phyloP scores from a whole-genome alignment of 202 grass and related monocot genomes.

The Panicum virgatum region DNA sequence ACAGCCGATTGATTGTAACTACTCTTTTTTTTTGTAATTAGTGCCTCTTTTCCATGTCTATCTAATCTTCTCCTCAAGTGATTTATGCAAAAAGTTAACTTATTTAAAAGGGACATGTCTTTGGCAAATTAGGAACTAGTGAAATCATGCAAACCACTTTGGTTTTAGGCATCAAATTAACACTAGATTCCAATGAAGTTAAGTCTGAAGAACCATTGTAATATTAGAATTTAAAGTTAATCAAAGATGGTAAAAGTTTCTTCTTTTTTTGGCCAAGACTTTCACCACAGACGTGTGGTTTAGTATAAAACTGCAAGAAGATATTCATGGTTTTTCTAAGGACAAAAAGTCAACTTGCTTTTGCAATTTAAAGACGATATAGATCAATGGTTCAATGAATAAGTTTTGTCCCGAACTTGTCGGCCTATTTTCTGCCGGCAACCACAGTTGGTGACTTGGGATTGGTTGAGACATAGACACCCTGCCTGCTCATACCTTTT shows the following conservation, averaged over 20 bases:
- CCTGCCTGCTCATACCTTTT: conserved; percentile 25
- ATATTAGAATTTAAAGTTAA: neutral
- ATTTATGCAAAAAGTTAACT: conserved; percentile 12
- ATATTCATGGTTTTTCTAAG: conserved; percentile 10
- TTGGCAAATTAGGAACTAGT: neutral
- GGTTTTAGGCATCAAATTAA: neutral
- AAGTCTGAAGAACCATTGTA: neutral
- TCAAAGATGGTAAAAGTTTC: neutral
- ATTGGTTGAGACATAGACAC: conserved; percentile 21
- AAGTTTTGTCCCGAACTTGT: conserved; percentile 43
- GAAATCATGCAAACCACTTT: neutral
- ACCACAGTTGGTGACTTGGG: conserved; percentile 12
- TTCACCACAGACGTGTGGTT: conserved; percentile 15
- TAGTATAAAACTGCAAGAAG: conserved; percentile 5
- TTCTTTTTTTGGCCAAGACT: neutral
- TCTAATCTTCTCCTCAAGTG: conserved; percentile 3
- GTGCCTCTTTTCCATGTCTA: conserved; percentile 37
- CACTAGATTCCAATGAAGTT: neutral
- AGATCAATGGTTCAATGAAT: conserved; percentile 26
- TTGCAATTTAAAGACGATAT: conserved; percentile 23
- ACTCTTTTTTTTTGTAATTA: conserved; percentile 46
- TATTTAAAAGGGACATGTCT: neutral
- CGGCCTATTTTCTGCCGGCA: conserved; percentile 30
- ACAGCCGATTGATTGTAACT: conserved; percentile 60
- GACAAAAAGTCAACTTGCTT: conserved; percentile 32